These are phyloP conservation scores for Cryphonectria radicalis DNA, from an alignment of 2,329 filamentous ascomycete genomes.

Conservation along the genomic window DNA sequence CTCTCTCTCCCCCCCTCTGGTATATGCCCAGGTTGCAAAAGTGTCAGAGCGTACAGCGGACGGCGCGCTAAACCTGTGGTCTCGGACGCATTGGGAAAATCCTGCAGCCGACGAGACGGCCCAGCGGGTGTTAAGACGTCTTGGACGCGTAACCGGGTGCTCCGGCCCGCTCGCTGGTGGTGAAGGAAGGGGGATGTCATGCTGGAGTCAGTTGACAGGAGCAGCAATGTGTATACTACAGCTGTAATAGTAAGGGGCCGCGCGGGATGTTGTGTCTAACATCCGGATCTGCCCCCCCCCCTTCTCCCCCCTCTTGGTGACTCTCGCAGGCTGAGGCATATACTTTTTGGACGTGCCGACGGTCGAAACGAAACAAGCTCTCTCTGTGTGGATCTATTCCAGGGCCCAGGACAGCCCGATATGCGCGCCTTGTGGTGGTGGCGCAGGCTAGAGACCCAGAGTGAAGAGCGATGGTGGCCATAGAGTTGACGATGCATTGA, in stretches of 20 bases:
- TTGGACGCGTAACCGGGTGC: constrained; percentile 26
- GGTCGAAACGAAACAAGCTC: constrained; percentile 5
- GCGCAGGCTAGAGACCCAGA: not conserved
- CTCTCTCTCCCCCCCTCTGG: not conserved
- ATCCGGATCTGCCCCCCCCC: not conserved
- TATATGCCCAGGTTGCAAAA: not conserved
- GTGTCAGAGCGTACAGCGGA: not conserved
- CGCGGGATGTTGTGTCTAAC: not conserved
- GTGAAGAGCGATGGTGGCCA: constrained; percentile 10
- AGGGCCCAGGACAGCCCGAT: not conserved
- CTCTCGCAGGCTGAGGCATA: not conserved
- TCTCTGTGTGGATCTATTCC: not conserved
- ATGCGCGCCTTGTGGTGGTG: not conserved
- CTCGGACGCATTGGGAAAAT: constrained; percentile 18
- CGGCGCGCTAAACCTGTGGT: not conserved
- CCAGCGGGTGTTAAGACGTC: constrained; percentile 4
- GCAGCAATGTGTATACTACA: not conserved
- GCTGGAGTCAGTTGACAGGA: constrained; percentile 8
- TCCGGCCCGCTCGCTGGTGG: constrained; percentile 19
- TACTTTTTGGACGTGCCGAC: constrained; percentile 2
- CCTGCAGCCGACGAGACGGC: constrained; percentile 20
- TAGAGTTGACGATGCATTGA: constrained; percentile 13
- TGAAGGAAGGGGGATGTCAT: constrained; percentile 6
- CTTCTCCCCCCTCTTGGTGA: not conserved
- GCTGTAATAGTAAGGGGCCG: not conserved